Evolutionary conservation across 2,329 filamentous ascomycete species (phyloP).

Genomic region (Hypocrella siamensis): DNA sequence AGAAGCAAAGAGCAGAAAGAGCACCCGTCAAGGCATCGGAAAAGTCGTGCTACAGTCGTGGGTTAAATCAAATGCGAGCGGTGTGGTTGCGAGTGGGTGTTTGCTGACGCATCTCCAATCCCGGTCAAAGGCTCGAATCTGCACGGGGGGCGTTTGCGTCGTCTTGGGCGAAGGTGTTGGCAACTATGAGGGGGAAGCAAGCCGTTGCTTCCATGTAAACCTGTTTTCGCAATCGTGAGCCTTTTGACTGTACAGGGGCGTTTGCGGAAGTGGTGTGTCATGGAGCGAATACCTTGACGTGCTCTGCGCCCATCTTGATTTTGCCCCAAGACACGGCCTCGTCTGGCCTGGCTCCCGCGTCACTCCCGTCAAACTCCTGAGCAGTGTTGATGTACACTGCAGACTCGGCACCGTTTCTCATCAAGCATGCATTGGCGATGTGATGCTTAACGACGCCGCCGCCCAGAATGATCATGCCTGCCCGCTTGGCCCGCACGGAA

Average conservation of each 20-base stretch:
- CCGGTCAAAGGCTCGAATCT: no score
- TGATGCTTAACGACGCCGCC: constrained; percentile 97
- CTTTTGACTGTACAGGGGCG: neutral
- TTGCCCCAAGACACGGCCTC: constrained; percentile 98
- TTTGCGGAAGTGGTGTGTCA: neutral
- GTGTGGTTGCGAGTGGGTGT: no score
- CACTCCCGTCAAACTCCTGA: constrained; percentile 94
- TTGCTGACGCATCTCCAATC: no score
- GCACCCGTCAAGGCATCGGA: no score
- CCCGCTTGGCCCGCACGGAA: constrained; percentile 69
- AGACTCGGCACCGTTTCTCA: constrained; percentile 94
- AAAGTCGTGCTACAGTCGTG: no score
- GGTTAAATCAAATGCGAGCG: no score
- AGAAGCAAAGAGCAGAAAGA: no score
- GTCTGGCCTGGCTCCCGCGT: constrained; percentile 86
- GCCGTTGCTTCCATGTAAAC: constrained; percentile 50
- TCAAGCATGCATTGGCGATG: constrained; percentile 92
- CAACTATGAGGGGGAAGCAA: constrained; percentile 51
- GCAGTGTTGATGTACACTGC: constrained; percentile 97
- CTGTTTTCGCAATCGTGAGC: constrained; percentile 9
- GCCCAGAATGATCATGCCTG: constrained; percentile 90
- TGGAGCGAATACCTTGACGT: constrained; percentile 61
- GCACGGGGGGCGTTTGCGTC: no score
- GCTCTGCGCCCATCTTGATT: constrained; percentile 77
- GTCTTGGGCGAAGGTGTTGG: constrained; percentile 49